Base-by-base conservation (phyloP, 495 filamentous ascomycete genomes). In the Parathielavia appendiculata region DNA sequence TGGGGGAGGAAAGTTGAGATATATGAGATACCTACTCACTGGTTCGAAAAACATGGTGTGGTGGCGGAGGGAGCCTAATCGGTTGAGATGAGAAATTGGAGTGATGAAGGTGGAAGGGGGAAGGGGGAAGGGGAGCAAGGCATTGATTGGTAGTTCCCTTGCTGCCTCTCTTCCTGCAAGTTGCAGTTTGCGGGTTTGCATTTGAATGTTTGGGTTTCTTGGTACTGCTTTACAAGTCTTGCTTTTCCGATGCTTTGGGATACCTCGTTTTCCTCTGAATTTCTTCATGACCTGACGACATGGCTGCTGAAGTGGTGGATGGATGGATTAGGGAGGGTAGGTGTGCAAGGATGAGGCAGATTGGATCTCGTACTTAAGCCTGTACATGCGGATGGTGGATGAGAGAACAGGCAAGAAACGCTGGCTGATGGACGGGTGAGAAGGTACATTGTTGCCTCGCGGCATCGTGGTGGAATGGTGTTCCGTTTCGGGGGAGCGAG, bases 391-490 rank as follows among this genome's bases (percentile, higher is more conserved):
- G 17, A 5, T 5, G 39, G 3, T 22, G 17, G 39, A 45, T 13
- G 30, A 1, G 43, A 20, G 13, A 57, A 57, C 64, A 63, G 54
- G 57, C 60, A 57, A 60, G 51, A 60, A 65, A 68, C 67, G 62
- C n/a, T 19, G 34, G 64, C 60, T 63, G 55, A 58, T 65, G 64
- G 69, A 65, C 34, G 50, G 56, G 19, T 51, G 40, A 30, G 49
- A 43, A 60, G 22, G 30, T 69, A 69, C 64, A 69, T 64, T 71
- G 68, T 60, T 76, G 73, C 73, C 73, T 75, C 73, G 64, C 73
- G 73, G 73, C 73, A 76, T 61, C 59, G 65, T 71, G 65, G 61
- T 66, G 60, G 57, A 6, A 60, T 61, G 34, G 47, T 63, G 38
- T 65, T 62, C 66, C 59, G 64, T 69, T 59, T 66, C 55, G 57